Evolutionary conservation across 1,284 basidiomycete genomes (phyloP), one percentile per base, ranked within the genome.

Genomic region (Lentinula novae-zelandiae): DNA sequence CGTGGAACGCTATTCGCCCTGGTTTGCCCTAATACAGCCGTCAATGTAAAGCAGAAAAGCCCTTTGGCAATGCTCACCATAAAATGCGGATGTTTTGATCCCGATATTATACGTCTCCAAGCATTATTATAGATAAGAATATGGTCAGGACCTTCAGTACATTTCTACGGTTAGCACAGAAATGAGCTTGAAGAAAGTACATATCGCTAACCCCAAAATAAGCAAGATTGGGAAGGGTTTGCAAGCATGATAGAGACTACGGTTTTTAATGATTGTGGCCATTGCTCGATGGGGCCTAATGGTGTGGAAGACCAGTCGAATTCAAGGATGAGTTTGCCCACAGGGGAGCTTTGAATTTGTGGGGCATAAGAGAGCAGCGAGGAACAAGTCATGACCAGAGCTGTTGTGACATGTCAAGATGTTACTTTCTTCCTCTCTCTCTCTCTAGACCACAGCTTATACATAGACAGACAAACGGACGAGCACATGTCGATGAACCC

Each of bases 251-350:
- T 15, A 9, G 60, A 57, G 7, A 58, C 56, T 0, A 55, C 20
- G 17, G 60, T 61, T 39, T 58, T 63, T 9, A 63, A 40, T 2
- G 60, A 61, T 38, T 52, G 49, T 12, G 60, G 54, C 62, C 62
- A 63, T 51, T 53, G 13, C n/a, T 22, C 9, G 12, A 62, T 56
- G 17, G 58, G 52, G 13, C 61, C 61, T 20, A 62, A 46, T 15
- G 61, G 53, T 20, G 61, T 57, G 17, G 51, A 50, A 8, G 53
- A n/a, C 61, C 61, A 60, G n/a, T 60, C 58, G 34, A 54, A 58
- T 10, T 48, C 39, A 17, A 62, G 61, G 5, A 60, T 13, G 36
- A 36, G 53, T 52, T 42, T 13, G n/a, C 36, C 58, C 12, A 58
- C 60, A 2, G 60, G 60, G 10, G 55, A 56, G n/a, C 27, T 34